Evolutionary conservation across 2,329 filamentous ascomycete species (phyloP).

Genomic region (Beauveria varroae): DNA sequence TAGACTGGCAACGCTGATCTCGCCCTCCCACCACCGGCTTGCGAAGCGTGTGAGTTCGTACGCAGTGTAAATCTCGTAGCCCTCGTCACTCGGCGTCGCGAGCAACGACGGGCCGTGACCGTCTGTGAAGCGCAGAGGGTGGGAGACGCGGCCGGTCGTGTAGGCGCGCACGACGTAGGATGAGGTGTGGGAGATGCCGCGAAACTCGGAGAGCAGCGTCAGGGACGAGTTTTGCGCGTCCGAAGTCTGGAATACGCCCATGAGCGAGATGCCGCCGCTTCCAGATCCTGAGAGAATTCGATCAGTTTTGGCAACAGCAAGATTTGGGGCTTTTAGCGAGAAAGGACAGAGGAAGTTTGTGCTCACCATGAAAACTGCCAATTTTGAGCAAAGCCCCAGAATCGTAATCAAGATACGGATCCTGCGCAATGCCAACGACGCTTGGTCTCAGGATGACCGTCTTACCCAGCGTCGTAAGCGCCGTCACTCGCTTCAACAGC

Average conservation of each 20-base stretch:
- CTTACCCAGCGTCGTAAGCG: slow-evolving; percentile 59
- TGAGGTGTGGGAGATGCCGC: not conserved
- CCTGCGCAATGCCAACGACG: slow-evolving; percentile 61
- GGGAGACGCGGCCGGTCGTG: not conserved
- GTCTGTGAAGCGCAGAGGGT: not conserved
- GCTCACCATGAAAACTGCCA: slow-evolving; percentile 64
- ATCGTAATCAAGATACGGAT: slow-evolving; percentile 69
- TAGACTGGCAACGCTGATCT: slow-evolving; percentile 56
- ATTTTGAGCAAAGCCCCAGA: slow-evolving; percentile 69
- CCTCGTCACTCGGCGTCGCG: slow-evolving; percentile 36
- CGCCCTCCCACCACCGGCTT: slow-evolving; percentile 21
- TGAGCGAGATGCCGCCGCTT: slow-evolving; percentile 59
- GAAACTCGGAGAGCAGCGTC: not conserved
- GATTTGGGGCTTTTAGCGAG: not conserved
- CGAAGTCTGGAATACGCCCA: slow-evolving; percentile 7
- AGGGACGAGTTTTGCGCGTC: not conserved
- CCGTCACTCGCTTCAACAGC: slow-evolving; percentile 76
- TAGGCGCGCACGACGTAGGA: slow-evolving; percentile 8
- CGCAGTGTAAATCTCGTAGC: slow-evolving; percentile 76
- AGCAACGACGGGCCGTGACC: not conserved
- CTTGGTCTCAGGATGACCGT: slow-evolving; percentile 78
- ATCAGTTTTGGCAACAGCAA: not conserved
- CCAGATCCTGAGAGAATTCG: slow-evolving; percentile 30
- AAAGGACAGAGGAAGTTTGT: not conserved
- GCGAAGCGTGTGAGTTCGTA: slow-evolving; percentile 57